phyloP scores from a whole-genome alignment of 495 filamentous ascomycete genomes.

The Lichina pygmaea region DNA sequence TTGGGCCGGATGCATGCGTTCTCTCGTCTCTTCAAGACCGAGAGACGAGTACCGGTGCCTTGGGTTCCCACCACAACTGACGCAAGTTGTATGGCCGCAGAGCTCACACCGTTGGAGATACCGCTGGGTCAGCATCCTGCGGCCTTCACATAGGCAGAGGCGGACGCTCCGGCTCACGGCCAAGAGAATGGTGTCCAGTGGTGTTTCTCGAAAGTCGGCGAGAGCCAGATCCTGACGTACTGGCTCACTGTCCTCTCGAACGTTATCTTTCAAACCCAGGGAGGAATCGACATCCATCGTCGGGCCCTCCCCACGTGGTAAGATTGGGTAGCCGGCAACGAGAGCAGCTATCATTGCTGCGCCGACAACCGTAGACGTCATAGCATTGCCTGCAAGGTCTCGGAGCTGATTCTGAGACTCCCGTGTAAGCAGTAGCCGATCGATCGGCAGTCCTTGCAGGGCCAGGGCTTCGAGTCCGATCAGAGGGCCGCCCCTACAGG shows the following conservation, averaged over 20 bases:
- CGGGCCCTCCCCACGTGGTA: conserved; percentile 6
- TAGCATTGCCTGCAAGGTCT: conserved; percentile 63
- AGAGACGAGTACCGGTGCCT: conserved; percentile 18
- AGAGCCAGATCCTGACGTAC: conserved; percentile 1
- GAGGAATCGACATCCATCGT: neutral
- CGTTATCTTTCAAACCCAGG: neutral
- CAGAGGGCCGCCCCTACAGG: conserved; percentile 32
- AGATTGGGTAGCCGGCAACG: conserved; percentile 15
- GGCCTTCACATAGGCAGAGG: conserved; percentile 31
- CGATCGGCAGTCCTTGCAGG: conserved; percentile 45
- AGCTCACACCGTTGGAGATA: conserved; percentile 20
- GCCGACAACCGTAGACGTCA: conserved; percentile 52
- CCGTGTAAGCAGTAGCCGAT: conserved; percentile 30
- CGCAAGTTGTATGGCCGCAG: conserved; percentile 29
- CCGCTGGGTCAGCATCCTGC: conserved; percentile 11
- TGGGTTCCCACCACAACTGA: conserved; percentile 27
- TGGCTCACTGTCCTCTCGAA: neutral
- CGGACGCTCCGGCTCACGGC: conserved; percentile 14
- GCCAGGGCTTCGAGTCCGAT: conserved; percentile 36
- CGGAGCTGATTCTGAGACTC: conserved; percentile 38
- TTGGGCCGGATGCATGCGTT: conserved; percentile 12
- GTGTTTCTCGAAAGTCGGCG: neutral
- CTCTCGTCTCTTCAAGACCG: conserved; percentile 2
- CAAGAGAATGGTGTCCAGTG: conserved; percentile 2
- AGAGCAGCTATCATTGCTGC: conserved; percentile 28